Percentiles rank a stretch among this genome's conserved stretches.
Conservation (phyloP, 257 asterid species). For the Solanum gandarillasii region DNA sequence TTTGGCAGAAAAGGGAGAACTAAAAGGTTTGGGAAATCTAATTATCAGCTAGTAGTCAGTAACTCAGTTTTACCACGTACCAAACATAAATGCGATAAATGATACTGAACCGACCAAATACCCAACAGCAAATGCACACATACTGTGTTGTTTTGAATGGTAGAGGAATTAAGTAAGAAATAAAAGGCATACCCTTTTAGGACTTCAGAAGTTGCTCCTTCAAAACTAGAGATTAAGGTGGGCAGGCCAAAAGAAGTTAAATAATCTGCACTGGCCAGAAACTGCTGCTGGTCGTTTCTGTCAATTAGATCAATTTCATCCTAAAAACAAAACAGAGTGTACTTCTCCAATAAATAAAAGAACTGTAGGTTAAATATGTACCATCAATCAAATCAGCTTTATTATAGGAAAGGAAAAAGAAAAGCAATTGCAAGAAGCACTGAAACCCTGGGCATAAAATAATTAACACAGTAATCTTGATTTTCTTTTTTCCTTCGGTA, state of each 20-base stretch:
- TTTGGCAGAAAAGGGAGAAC: neutral
- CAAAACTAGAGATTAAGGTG: neutral
- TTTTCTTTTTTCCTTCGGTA: neutral
- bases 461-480: neutral
- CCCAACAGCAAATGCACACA: neutral
- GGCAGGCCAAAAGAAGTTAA: neutral
- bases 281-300: neutral
- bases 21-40: neutral
- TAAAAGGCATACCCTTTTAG: neutral
- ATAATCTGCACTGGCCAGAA: neutral
- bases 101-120: neutral
- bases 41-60: neutral
- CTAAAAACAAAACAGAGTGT: neutral
- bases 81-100: neutral
- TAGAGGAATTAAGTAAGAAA: neutral
- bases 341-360: neutral
- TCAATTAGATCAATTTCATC: neutral
- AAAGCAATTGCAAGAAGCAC: neutral
- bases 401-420: neutral
- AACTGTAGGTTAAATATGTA: neutral
- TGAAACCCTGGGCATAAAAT: neutral
- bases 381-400: neutral
- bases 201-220: neutral
- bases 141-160: neutral
- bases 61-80: neutral